Base-by-base conservation (phyloP, 371 early-diverging fungal genomes). In the Mortierella sp. region DNA sequence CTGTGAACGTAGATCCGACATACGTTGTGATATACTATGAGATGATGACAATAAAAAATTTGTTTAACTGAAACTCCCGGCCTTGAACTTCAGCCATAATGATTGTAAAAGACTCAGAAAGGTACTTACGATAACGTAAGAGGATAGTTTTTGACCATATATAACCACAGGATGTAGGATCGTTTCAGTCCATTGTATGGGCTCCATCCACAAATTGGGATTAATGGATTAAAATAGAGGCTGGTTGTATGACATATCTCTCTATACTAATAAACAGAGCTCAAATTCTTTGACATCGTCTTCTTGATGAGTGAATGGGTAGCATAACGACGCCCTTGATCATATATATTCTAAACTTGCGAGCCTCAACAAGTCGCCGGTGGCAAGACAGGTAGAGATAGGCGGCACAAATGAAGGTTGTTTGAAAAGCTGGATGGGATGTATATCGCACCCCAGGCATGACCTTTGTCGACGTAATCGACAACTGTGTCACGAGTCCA, bases 351-450 rank as follows among this genome's bases (percentile, higher is more conserved):
- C 78, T 66, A 74, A 69, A 21, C 71, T 75, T 4, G 74, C 61
- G 9, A 63, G 28, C 63, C 72, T 74, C 38, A 70, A 21, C 19
- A 45, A 60, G 10, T 38, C 69, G 2, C 63, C 47, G 13, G 67
- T 75, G 3, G 72, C 72, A 6, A 77, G 71, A 4, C 67, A 73
- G 16, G 67, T 19, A 10, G 16, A 43, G 50, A 64, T 68, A 16
- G 77, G 74, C 5, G 80, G 80, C 0, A 75, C 72, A 58, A 65
- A 74, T 33, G 75, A 33, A 84, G 77, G 69, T 82, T 81, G 74
- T 79, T 78, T 61, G 81, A 80, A 58, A 86, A 85, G 66, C 84
- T 87, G 71, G 75, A 52, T 32, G 87, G 87, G 41, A 87, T 83
- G 72, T 84, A 84, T 11, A 87, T 24, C 13, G 81, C 28, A 22